Conservation (phyloP, 108 stramenopile species). For the Fragilaria radians region DNA sequence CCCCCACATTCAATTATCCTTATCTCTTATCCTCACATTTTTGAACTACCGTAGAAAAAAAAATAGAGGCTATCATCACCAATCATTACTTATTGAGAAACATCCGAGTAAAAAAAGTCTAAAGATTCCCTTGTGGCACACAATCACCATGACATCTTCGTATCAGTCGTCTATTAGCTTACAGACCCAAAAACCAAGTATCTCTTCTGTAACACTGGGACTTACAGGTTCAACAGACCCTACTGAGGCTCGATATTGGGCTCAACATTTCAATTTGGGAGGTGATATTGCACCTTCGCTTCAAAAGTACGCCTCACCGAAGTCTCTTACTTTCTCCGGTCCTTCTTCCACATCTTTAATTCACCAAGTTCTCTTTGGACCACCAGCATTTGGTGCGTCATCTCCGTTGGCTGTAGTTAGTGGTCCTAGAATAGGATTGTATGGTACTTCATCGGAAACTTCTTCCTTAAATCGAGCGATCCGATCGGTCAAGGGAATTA, state of each 20-base stretch:
- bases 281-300: slow-evolving; percentile 1
- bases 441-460: slow-evolving; percentile 32
- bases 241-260: slow-evolving; percentile 48
- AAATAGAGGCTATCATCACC: too few relatives aligned
- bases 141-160: too few relatives aligned
- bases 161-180: slow-evolving; percentile 35
- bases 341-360: slow-evolving; percentile 19
- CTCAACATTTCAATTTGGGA: slow-evolving; percentile 41
- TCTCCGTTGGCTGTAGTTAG: slow-evolving; percentile 50
- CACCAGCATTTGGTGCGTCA: slow-evolving; percentile 14
- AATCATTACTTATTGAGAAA: too few relatives aligned
- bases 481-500: slow-evolving; percentile 1
- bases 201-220: slow-evolving; percentile 17
- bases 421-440: slow-evolving; percentile 68
- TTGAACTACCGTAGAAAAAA: too few relatives aligned
- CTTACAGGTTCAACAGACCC: slow-evolving; percentile 27
- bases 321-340: slow-evolving; percentile 18
- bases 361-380: slow-evolving; percentile 38
- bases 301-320: slow-evolving; percentile 24
- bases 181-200: slow-evolving; percentile 24
- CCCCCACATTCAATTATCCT: too few relatives aligned
- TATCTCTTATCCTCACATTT: too few relatives aligned
- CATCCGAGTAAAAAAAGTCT: too few relatives aligned
- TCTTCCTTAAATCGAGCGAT: slow-evolving; percentile 40
- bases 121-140: too few relatives aligned